These are phyloP conservation scores for Hyparrhenia diplandra DNA, from an alignment of 176 grass and related monocot species.

Conservation along the genomic window DNA sequence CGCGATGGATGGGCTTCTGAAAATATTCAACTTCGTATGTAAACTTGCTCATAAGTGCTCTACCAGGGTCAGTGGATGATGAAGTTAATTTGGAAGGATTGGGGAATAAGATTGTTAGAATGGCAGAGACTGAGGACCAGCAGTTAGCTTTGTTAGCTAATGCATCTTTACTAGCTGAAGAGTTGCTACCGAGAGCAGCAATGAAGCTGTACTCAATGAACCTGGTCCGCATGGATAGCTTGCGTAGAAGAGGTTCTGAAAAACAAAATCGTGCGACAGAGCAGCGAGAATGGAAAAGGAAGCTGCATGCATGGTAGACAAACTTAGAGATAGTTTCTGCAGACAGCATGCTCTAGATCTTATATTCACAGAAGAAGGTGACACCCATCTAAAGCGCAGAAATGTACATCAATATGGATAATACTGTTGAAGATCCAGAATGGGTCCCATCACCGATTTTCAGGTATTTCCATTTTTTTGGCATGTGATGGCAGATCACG, in stretches of 20 bases:
- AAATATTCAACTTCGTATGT: constrained; percentile 84
- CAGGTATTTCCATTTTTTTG: constrained; percentile 43
- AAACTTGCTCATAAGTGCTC: constrained; percentile 74
- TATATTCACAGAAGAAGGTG: constrained; percentile 93
- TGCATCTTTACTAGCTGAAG: constrained; percentile 93
- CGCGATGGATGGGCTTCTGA: constrained; percentile 69
- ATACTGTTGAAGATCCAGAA: constrained; percentile 53
- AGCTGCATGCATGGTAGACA: constrained; percentile 68
- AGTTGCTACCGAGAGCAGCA: constrained; percentile 85
- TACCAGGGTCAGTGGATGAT: constrained; percentile 75
- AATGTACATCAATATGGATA: constrained; percentile 88
- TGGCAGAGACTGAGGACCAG: constrained; percentile 79
- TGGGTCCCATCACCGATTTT: constrained; percentile 77
- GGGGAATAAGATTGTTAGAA: constrained; percentile 72
- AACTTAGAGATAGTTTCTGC: constrained; percentile 85
- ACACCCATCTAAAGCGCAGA: constrained; percentile 62
- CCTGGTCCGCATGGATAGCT: constrained; percentile 32
- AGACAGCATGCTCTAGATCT: constrained; percentile 89
- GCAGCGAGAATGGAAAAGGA: constrained; percentile 90
- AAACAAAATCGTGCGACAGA: constrained; percentile 53
- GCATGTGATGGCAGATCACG: neutral
- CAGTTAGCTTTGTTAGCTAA: constrained; percentile 86
- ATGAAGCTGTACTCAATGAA: constrained; percentile 63
- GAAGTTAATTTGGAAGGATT: constrained; percentile 71
- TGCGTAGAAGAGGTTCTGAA: constrained; percentile 41